phyloP scores from a whole-genome alignment of 176 grass and related monocot species.

The maize (Zea mays) region DNA sequence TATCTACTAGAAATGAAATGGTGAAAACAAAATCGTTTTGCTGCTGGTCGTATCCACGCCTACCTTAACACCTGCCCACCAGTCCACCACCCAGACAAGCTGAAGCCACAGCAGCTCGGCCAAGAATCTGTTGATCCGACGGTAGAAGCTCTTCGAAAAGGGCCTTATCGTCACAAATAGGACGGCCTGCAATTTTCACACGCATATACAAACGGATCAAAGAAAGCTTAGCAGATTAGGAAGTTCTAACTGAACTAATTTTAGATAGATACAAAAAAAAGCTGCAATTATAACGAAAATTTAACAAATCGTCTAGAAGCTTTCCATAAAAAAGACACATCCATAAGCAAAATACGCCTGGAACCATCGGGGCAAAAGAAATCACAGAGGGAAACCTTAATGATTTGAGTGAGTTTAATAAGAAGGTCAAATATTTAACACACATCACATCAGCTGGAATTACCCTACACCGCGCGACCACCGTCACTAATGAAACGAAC shows the following conservation, averaged over 20 bases:
- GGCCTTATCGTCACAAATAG: constrained; percentile 69
- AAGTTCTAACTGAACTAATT: neutral
- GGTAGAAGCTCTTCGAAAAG: constrained; percentile 62
- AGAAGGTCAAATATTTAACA: constrained; percentile 6
- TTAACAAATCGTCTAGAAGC: neutral
- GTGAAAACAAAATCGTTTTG: neutral
- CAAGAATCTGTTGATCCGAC: constrained; percentile 62
- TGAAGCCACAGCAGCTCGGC: constrained; percentile 85
- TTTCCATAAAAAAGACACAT: neutral
- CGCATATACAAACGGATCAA: neutral
- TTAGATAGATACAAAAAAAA: too few relatives aligned
- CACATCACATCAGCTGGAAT: neutral
- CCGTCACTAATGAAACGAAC: neutral
- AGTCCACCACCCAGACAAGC: constrained; percentile 38
- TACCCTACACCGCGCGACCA: neutral
- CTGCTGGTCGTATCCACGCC: neutral
- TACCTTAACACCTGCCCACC: constrained; percentile 38
- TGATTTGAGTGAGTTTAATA: neutral
- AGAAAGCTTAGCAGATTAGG: neutral
- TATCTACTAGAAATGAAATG: neutral
- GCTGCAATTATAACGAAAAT: neutral
- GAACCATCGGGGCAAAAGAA: neutral
- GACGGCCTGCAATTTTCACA: constrained; percentile 43
- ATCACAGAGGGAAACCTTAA: neutral
- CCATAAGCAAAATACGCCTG: neutral